Evolutionary conservation across 2,329 filamentous ascomycete species (phyloP).

Genomic region (Simplicillium aogashimaense): DNA sequence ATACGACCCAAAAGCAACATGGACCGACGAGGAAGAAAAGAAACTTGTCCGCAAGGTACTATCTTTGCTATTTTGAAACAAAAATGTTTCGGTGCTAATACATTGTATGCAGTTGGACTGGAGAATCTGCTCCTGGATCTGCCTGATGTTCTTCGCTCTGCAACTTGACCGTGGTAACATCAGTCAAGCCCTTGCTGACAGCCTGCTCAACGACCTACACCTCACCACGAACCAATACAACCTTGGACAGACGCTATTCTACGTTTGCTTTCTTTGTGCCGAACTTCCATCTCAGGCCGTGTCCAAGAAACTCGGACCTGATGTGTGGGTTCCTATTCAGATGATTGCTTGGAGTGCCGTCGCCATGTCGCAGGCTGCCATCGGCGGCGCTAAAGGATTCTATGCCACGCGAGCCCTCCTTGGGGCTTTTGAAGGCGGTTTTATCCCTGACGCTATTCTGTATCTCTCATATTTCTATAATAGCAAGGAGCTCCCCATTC

Average conservation of each 20-base stretch:
- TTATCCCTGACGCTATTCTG: constrained; percentile 28
- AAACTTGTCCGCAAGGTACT: constrained; percentile 4
- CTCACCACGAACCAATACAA: constrained; percentile 36
- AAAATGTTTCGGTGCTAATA: background rate
- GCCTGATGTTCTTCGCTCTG: constrained; percentile 38
- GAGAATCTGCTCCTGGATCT: constrained; percentile 29
- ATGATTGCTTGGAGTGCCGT: constrained; percentile 44
- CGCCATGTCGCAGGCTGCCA: constrained; percentile 17
- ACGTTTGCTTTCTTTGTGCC: constrained; percentile 38
- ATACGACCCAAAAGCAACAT: constrained; percentile 46
- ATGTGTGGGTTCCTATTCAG: constrained; percentile 45
- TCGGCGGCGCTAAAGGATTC: constrained; percentile 6
- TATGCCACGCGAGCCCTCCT: constrained; percentile 18
- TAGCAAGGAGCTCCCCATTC: constrained; percentile 26
- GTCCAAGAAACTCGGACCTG: constrained; percentile 35
- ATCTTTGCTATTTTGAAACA: background rate
- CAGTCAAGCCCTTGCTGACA: constrained; percentile 29
- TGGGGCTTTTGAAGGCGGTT: constrained; percentile 25
- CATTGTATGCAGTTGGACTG: constrained; percentile 15
- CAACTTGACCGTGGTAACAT: constrained; percentile 35
- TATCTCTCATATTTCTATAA: constrained; percentile 36
- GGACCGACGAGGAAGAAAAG: constrained; percentile 46
- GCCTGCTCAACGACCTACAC: constrained; percentile 27
- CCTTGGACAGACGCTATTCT: constrained; percentile 38
- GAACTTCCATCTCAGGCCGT: constrained; percentile 51